Evolutionary conservation across 2,329 filamentous ascomycete species (phyloP).

Genomic region (Hypoxylon sp.): DNA sequence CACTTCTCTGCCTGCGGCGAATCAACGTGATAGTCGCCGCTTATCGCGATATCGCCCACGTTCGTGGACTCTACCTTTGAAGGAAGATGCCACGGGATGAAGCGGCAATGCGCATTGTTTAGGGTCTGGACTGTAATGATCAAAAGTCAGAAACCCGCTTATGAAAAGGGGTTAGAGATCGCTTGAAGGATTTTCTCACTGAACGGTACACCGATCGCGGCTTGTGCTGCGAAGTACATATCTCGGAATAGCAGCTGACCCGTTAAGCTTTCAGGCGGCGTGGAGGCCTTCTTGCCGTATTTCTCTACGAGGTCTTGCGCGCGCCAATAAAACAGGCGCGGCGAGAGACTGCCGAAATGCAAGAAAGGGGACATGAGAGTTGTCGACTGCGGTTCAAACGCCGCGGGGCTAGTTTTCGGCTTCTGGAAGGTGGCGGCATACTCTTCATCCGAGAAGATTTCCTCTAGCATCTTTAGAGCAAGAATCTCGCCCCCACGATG

Average conservation of each 20-base stretch:
- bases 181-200: conserved; percentile 38
- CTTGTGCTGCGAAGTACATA: conserved; percentile 86
- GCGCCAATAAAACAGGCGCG: conserved; percentile 79
- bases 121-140: conserved; percentile 62
- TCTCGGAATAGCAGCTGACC: conserved; percentile 82
- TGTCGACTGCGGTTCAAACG: conserved; percentile 78
- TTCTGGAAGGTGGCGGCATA: conserved; percentile 82
- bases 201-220: conserved; percentile 72
- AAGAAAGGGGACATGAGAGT: conserved; percentile 79
- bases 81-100: conserved; percentile 82
- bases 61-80: conserved; percentile 61
- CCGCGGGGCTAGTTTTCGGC: conserved; percentile 79
- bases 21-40: conserved; percentile 73
- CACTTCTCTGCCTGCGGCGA: conserved; percentile 70
- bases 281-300: conserved; percentile 67
- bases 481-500: conserved; percentile 78
- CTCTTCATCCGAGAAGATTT: conserved; percentile 70
- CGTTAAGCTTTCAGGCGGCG: conserved; percentile 74
- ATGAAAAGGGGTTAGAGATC: background rate
- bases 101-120: conserved; percentile 75
- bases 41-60: conserved; percentile 60
- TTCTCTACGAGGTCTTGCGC: conserved; percentile 70
- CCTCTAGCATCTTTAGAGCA: conserved; percentile 68
- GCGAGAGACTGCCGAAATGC: conserved; percentile 79
- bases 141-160: conserved; percentile 4